Conservation (phyloP, 495 filamentous ascomycete species). For the Wilcoxina mikolae region DNA sequence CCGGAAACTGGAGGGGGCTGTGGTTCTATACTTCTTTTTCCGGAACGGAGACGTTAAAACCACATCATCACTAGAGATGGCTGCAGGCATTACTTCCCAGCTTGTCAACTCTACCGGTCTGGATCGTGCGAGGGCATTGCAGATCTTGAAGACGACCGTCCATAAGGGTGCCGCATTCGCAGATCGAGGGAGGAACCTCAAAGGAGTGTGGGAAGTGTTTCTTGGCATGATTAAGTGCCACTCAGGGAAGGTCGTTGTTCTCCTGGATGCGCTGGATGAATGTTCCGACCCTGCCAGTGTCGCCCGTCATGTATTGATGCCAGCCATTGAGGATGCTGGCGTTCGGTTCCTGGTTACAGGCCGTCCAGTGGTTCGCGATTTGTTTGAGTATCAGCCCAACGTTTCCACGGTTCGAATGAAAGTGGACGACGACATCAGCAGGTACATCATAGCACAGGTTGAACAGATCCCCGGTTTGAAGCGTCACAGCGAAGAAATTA, state of each 20-base stretch:
- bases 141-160: background rate
- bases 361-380: background rate
- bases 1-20: background rate
- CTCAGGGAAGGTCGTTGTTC: background rate
- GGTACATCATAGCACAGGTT: background rate
- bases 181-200: conserved; percentile 1
- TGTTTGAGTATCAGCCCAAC: background rate
- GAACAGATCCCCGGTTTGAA: background rate
- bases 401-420: background rate
- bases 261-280: conserved; percentile 8
- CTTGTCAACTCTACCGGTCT: background rate
- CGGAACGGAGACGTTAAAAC: conserved; percentile 1
- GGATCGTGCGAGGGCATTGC: background rate
- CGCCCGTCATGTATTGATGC: background rate
- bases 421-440: conserved; percentile 1
- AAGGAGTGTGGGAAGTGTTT: background rate
- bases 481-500: conserved; percentile 1
- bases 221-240: background rate
- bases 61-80: background rate
- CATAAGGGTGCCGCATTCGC: background rate
- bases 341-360: background rate
- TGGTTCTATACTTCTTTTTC: conserved; percentile 6
- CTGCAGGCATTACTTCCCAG: conserved; percentile 1
- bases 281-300: background rate
- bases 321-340: background rate